Percentiles rank a stretch among this genome's conserved stretches.
These are phyloP conservation scores for Neobulgaria alba DNA, from an alignment of 2,329 filamentous ascomycete species.

Conservation along the genomic window DNA sequence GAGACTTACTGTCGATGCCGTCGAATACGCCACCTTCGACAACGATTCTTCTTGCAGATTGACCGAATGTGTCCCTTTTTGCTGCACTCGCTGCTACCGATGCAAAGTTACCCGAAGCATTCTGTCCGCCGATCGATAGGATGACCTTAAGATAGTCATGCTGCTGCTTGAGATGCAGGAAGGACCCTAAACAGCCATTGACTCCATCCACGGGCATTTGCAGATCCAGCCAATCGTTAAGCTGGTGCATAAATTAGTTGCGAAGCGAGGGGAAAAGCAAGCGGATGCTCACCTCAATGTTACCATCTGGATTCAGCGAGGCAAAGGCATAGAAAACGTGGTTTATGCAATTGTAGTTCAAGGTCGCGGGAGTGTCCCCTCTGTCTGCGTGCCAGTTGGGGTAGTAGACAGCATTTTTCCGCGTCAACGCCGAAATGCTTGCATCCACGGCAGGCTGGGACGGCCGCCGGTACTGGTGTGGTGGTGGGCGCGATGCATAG, in stretches of 20 bases:
- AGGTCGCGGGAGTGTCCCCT: conserved; percentile 61
- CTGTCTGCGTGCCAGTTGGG: conserved; percentile 71
- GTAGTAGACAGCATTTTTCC: conserved; percentile 74
- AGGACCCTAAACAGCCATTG: conserved; percentile 62
- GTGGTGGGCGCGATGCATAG: conserved; percentile 19
- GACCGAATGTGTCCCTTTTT: conserved; percentile 60
- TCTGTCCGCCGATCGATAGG: conserved; percentile 65
- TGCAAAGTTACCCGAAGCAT: conserved; percentile 58
- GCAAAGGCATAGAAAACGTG: conserved; percentile 81
- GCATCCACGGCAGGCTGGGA: conserved; percentile 25
- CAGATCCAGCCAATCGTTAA: conserved; percentile 72
- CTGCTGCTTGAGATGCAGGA: conserved; percentile 63
- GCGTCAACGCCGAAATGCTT: conserved; percentile 39
- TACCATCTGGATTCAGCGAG: conserved; percentile 62
- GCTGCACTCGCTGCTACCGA: conserved; percentile 52
- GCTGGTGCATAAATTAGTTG: conserved; percentile 35
- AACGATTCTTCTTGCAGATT: conserved; percentile 51
- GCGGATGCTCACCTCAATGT: conserved; percentile 68
- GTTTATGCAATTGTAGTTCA: conserved; percentile 70
- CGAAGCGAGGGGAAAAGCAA: conserved; percentile 1
- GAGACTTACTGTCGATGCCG: conserved; percentile 62
- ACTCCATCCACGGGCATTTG: conserved; percentile 64
- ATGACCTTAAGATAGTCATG: conserved; percentile 67
- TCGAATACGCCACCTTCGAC: conserved; percentile 65
- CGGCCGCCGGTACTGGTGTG: conserved; percentile 19